Evolutionary conservation across 2,329 filamentous ascomycete species (phyloP).

Genomic region (Fusarium protoensiforme): DNA sequence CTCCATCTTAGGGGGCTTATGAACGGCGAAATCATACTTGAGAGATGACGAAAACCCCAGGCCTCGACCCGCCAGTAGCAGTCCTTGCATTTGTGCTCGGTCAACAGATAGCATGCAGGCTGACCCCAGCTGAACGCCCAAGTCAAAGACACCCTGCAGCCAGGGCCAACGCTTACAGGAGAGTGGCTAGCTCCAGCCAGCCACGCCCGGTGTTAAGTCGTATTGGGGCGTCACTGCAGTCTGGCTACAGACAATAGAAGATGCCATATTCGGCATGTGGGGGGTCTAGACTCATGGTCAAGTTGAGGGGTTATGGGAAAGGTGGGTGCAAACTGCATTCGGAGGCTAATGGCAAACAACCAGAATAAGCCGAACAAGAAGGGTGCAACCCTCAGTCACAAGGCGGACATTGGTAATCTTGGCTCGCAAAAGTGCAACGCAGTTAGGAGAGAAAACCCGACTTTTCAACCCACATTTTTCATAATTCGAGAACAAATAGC

Average conservation of each 20-base stretch:
- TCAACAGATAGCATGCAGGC: not conserved
- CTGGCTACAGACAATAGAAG: not conserved
- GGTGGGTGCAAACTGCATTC: not conserved
- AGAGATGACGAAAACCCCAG: not conserved
- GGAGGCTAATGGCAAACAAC: not conserved
- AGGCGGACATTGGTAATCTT: not conserved
- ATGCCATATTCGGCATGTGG: not conserved
- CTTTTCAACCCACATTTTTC: not conserved
- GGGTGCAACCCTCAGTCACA: not conserved
- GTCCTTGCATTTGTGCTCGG: not conserved
- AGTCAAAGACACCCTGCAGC: not conserved
- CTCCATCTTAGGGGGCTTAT: not conserved
- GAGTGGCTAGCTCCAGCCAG: not conserved
- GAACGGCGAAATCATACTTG: not conserved
- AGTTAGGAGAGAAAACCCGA: not conserved
- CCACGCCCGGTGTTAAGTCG: not conserved
- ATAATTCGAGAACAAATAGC: not conserved
- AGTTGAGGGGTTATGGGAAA: not conserved
- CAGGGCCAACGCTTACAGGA: not conserved
- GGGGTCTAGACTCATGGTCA: not conserved
- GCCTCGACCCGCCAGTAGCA: not conserved
- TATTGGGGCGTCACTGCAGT: not conserved
- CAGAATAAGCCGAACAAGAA: not conserved
- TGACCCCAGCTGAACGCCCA: conserved; percentile 1
- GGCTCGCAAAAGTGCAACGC: not conserved